Evolutionary conservation across 2,329 filamentous ascomycete genomes (phyloP), one percentile per base, ranked within the genome.

Genomic region (Fusarium sp.): DNA sequence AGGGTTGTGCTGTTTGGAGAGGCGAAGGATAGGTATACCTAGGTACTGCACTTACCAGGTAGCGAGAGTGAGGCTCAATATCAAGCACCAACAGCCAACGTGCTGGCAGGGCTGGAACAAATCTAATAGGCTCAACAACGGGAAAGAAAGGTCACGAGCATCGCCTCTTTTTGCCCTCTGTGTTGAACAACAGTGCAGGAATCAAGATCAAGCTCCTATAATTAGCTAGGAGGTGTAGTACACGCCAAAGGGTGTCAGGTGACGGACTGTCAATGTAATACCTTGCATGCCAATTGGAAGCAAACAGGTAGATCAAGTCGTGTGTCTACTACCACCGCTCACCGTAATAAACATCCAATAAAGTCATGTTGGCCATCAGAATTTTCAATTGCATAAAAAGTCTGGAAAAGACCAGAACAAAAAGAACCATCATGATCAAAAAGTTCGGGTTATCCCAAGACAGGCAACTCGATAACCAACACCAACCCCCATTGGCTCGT

Each of bases 391-490:
- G 10, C 24, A 55, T 10, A 22, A 15, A 40, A 53, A 35, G 29
- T 24, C 11, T 56, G 42, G 49, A 50, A 56, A 61, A 64, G 19
- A 46, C 55, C 41, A 45, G 55, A 64, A 50, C 41, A 62, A 64
- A 64, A 62, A 65, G 43, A 53, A 34, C 46, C 58, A 35, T 26
- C 31, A 34, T 31, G 22, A 9, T 15, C 36, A 52, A 49, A 61
- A 43, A 46, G 32, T 31, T 32, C 38, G 34, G 43, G 43, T 65
- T 65, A 65, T 58, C 57, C 62, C 61, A 25, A 58, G 61, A 65
- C 57, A 51, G 62, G 62, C 61, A 65, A 63, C 57, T 65, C 57
- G 62, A 62, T 63, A 63, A 52, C 25, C 36, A 57, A 39, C 25
- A 25, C 34, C 46, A 46, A n/a, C 13, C 32, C 44, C 19, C 19